Base-by-base conservation (phyloP, 2,329 filamentous ascomycete species). In the Sporothrix dimorphospora region DNA sequence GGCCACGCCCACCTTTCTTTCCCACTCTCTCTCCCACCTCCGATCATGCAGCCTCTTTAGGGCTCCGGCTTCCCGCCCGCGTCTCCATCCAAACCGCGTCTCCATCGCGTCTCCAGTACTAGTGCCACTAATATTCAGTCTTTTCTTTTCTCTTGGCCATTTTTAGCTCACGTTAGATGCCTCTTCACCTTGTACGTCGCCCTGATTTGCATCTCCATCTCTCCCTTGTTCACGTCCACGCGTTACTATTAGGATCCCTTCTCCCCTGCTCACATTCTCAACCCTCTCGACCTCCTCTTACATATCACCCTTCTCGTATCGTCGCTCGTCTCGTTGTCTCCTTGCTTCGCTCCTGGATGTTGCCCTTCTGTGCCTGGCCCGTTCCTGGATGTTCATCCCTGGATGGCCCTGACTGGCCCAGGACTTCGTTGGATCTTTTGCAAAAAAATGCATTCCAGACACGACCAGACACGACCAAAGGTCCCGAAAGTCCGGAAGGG, bases 221-320 rank as follows among this genome's bases (percentile, higher is more conserved):
- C 42, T 69, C 66, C 66, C 66, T 69, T 55, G 47, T 4, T 69
- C 16, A 49, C 57, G 7, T 55, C 34, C 49, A 55, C 66, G 66
- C 49, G 49, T n/a, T 42, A 49, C n/a, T 21, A 27, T 45, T n/a
- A 45, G 30, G 5, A 19, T n/a, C n/a, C n/a, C n/a, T n/a, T n/a
- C n/a, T n/a, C n/a, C n/a, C n/a, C n/a, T n/a, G n/a, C n/a, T n/a
- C 16, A 16, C 27, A 30, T n/a, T 34, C 51, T 30, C 51, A 9
- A 24, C 21, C 49, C 5, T 24, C 30, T 34, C 6, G 30, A 24
- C 9, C 4, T 55, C 11, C 3, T 16, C 59, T n/a, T 42, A 38
- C 59, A 45, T 4, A 8, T 40, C n/a, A 47, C 45, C n/a, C 47
- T 7, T 21, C 8, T 51, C 30, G 55, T 61, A 27, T 24, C n/a